Evolutionary conservation across 1,284 basidiomycete species (phyloP).

Genomic region (Ganoderma multipileum): DNA sequence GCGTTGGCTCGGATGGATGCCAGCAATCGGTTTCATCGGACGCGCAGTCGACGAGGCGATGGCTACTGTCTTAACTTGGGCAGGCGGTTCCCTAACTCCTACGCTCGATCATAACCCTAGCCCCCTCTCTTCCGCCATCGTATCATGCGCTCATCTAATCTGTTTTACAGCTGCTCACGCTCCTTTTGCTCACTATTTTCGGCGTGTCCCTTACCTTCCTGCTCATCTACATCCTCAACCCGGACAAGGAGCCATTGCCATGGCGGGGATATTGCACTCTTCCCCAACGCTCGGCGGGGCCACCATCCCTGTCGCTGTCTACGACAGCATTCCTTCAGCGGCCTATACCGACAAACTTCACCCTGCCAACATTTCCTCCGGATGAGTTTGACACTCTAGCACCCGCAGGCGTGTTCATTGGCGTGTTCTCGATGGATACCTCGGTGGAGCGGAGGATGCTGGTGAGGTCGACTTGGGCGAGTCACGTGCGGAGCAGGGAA

Average conservation of each 20-base stretch:
- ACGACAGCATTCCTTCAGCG: constrained; percentile 44
- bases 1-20: neutral
- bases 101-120: neutral
- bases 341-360: constrained; percentile 48
- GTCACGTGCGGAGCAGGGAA: constrained; percentile 79
- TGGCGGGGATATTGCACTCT: constrained; percentile 93
- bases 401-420: constrained; percentile 90
- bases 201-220: constrained; percentile 81
- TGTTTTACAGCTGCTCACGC: constrained; percentile 64
- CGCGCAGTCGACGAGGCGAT: neutral
- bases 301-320: constrained; percentile 48
- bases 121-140: neutral
- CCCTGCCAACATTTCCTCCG: constrained; percentile 64
- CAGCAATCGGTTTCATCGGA: neutral
- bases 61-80: neutral
- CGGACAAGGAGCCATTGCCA: constrained; percentile 93
- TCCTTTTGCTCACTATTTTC: constrained; percentile 76
- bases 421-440: constrained; percentile 92
- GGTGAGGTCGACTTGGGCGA: constrained; percentile 90
- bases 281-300: constrained; percentile 51
- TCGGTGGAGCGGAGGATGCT: constrained; percentile 88
- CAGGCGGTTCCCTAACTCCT: neutral
- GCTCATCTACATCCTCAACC: constrained; percentile 92
- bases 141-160: constrained; percentile 5
- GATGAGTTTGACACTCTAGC: constrained; percentile 75